A percentile compares a stretch with the other conserved stretches of the same genome.
Conservation (phyloP, 805 yeast genomes). For the Peterozyma toletana region DNA sequence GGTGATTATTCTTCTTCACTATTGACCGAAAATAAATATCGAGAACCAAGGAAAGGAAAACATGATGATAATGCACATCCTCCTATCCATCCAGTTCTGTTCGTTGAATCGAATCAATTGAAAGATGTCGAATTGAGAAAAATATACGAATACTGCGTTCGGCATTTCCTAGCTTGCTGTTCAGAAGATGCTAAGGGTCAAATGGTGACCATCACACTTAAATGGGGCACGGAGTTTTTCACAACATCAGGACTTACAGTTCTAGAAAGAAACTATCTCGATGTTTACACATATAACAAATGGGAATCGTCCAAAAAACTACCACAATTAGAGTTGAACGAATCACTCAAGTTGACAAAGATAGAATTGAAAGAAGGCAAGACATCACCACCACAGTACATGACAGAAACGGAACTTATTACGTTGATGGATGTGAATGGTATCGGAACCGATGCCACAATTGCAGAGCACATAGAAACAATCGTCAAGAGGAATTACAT, state of each 20-base stretch:
- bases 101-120: slow-evolving; percentile 23
- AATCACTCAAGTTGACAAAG: slow-evolving; percentile 43
- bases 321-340: slow-evolving; percentile 57
- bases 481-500: slow-evolving; percentile 65
- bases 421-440: slow-evolving; percentile 95
- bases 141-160: slow-evolving; percentile 80
- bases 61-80: slow-evolving; percentile 97
- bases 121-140: slow-evolving; percentile 41
- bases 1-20: slow-evolving; percentile 56
- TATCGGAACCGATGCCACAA: slow-evolving; percentile 98
- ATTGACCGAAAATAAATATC: slow-evolving; percentile 35
- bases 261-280: slow-evolving; percentile 66
- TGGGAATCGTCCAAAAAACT: slow-evolving; percentile 68
- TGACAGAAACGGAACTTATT: slow-evolving; percentile 91
- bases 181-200: slow-evolving; percentile 85
- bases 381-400: slow-evolving; percentile 72
- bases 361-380: slow-evolving; percentile 65
- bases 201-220: slow-evolving; percentile 49
- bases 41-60: slow-evolving; percentile 71
- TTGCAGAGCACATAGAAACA: slow-evolving; percentile 94
- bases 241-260: slow-evolving; percentile 71
- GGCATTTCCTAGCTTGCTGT: slow-evolving; percentile 88
- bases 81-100: slow-evolving; percentile 85
- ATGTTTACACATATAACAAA: slow-evolving; percentile 67
- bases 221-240: slow-evolving; percentile 78